A percentile compares a stretch with the other conserved stretches of the same genome.
phyloP scores from a whole-genome alignment of 1,139 yeast species.

The Candida sp. region DNA sequence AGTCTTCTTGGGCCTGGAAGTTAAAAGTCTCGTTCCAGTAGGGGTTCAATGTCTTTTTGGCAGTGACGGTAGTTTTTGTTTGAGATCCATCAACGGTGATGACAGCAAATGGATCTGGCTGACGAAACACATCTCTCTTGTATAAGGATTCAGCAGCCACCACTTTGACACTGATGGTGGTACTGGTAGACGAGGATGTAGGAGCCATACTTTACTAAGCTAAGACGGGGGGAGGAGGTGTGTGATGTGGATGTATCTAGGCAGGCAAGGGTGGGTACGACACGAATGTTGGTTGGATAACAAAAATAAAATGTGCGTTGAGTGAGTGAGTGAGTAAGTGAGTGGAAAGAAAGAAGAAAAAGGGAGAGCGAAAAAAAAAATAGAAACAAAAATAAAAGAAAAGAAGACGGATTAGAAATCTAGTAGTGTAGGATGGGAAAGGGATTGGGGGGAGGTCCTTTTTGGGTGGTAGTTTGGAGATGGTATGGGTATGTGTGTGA shows the following conservation, averaged over 20 bases:
- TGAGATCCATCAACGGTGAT: conserved; percentile 97
- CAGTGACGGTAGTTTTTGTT: conserved; percentile 93
- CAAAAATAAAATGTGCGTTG: not conserved
- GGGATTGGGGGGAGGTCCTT: too few relatives aligned
- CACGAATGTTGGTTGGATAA: not conserved
- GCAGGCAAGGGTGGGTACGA: not conserved
- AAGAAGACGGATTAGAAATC: conserved; percentile 1
- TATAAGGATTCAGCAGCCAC: conserved; percentile 97
- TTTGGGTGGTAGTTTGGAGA: too few relatives aligned
- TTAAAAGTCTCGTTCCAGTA: conserved; percentile 96
- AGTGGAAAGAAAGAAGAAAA: not conserved
- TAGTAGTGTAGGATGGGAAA: not conserved
- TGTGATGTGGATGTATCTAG: too few relatives aligned
- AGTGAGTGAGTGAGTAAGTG: not conserved
- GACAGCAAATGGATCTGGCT: conserved; percentile 98
- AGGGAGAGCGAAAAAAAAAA: conserved; percentile 3
- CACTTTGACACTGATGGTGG: conserved; percentile 68
- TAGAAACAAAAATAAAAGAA: not conserved
- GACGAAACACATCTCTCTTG: conserved; percentile 93
- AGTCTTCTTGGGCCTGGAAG: conserved; percentile 78
- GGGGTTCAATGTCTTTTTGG: conserved; percentile 93
- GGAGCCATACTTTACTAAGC: not conserved
- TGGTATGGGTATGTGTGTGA: not conserved
- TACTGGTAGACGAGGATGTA: conserved; percentile 7
- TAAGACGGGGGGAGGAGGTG: too few relatives aligned